Percentiles rank a stretch among this genome's conserved stretches.
Evolutionary conservation across 176 grass and related monocot genomes (phyloP).

Genomic region (Phyllostachys edulis): DNA sequence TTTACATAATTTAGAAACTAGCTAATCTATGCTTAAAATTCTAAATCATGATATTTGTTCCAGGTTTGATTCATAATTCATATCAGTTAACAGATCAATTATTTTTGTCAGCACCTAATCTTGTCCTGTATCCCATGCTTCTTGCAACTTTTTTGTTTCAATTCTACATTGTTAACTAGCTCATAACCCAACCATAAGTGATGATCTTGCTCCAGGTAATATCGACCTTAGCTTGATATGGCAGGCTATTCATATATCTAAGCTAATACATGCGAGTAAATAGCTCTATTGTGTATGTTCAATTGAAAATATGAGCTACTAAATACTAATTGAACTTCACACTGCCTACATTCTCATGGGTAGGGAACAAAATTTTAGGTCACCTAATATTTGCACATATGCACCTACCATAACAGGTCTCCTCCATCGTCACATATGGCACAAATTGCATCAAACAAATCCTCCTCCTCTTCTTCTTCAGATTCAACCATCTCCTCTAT

Average conservation of each 20-base stretch:
- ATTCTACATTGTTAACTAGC: background rate
- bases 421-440: too few relatives aligned
- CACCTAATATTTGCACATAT: constrained; percentile 26
- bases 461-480: constrained; percentile 78
- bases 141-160: background rate
- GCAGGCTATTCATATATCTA: constrained; percentile 1
- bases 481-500: constrained; percentile 58
- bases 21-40: constrained; percentile 7
- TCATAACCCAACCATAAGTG: background rate
- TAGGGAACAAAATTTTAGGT: constrained; percentile 10
- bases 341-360: background rate
- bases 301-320: constrained; percentile 15
- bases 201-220: background rate
- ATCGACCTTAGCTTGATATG: background rate
- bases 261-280: background rate
- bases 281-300: background rate
- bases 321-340: constrained; percentile 3
- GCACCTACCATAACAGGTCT: too few relatives aligned
- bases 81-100: background rate
- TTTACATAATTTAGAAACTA: background rate
- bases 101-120: background rate
- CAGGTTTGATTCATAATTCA: background rate
- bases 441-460: too few relatives aligned
- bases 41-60: constrained; percentile 1
- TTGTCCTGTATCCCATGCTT: background rate